Base-by-base conservation (phyloP, 495 filamentous ascomycete species). In the Penicillium soppii region DNA sequence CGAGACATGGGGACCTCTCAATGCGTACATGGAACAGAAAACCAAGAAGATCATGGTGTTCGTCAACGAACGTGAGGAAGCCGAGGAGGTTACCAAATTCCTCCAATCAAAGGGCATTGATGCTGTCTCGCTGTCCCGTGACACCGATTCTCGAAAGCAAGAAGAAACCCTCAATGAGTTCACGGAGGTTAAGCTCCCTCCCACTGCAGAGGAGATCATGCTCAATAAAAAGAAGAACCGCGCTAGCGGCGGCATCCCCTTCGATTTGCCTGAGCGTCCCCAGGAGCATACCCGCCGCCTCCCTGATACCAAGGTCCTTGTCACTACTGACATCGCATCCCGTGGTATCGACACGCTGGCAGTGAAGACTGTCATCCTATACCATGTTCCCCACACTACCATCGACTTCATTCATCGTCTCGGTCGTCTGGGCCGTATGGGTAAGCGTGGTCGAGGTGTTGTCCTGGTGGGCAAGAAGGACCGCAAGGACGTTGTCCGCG, bases 351-450 rank as follows among this genome's bases (percentile, higher is more conserved):
- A 98, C 62, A 98, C 94, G 0, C 66, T 96, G n/a, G 87, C 89
- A 5, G 91, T 97, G 7, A 79, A 88, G 51, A 90, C 92, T 52
- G 92, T 97, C 10, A 81, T 98, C 38, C 70, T 98, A 22, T 97
- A 95, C 66, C 91, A 97, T 67, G 92, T 97, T 20, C 94, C 94
- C 7, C 92, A 97, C 61, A 92, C 87, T 2, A 94, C 91, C 0
- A 90, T 97, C 50, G 94, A 98, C 72, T 97, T 98, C 60, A 96
- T 97, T 61, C 94, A 97, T 66, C 86, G 95, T 16, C 77, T 97
- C 17, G 94, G 94, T 42, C 77, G 94, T 56, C 89, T 91, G 0
- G 94, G 94, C 15, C 79, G 94, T 25, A 97, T 97, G 94, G 90
- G 90, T 2, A 82, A 90, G 59, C 80, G 94, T 63, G 95, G 94